A percentile compares a stretch with the other conserved stretches of the same genome.
Evolutionary conservation across 164 flowering plant genomes (phyloP).

Genomic region (Tetracentron sinense): DNA sequence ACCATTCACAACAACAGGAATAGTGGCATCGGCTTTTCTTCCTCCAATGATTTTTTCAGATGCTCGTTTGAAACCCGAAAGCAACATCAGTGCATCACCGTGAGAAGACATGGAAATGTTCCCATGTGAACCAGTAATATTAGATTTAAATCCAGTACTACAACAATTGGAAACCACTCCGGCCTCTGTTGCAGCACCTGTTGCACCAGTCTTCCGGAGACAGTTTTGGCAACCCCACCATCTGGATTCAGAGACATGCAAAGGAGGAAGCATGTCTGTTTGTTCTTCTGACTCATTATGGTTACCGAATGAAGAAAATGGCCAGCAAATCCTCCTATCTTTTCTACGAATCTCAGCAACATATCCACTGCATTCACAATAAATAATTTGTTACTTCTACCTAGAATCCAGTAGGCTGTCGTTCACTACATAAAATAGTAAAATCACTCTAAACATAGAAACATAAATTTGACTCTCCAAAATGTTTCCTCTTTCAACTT

Average conservation of each 20-base stretch:
- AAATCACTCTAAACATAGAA: not conserved
- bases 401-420: not conserved
- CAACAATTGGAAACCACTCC: conserved; percentile 6
- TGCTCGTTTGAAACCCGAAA: conserved; percentile 19
- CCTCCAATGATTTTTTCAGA: conserved; percentile 14
- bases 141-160: conserved; percentile 11
- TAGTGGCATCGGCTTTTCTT: conserved; percentile 11
- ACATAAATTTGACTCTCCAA: not conserved
- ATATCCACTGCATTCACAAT: conserved; percentile 50
- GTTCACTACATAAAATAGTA: not conserved
- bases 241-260: conserved; percentile 43
- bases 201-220: conserved; percentile 16
- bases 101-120: not conserved
- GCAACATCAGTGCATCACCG: conserved; percentile 15
- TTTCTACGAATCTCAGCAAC: conserved; percentile 51
- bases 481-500: not conserved
- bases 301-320: conserved; percentile 35
- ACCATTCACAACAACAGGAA: conserved; percentile 9
- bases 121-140: conserved; percentile 8
- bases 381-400: conserved; percentile 1
- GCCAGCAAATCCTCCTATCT: conserved; percentile 49
- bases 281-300: conserved; percentile 22
- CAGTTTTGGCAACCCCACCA: conserved; percentile 67
- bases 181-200: conserved; percentile 10
- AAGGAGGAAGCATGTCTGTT: conserved; percentile 43